Evolutionary conservation across 495 filamentous ascomycete genomes (phyloP).

Genomic region (Eremomyces bilateralis): DNA sequence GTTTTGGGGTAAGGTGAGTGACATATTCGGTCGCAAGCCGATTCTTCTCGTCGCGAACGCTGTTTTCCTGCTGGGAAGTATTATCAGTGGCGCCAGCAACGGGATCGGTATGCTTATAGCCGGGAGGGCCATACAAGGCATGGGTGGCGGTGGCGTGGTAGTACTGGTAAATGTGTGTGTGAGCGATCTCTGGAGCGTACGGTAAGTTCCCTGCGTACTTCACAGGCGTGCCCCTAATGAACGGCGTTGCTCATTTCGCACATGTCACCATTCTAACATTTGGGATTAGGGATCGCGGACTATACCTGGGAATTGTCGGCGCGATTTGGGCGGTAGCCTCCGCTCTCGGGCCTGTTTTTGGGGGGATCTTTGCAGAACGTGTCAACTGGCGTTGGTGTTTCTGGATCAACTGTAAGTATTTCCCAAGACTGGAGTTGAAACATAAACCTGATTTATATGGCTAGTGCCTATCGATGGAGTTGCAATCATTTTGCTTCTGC

Average conservation of each 20-base stretch:
- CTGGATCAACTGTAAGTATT: constrained; percentile 62
- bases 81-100: constrained; percentile 11
- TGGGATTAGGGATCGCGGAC: constrained; percentile 22
- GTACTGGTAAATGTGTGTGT: constrained; percentile 13
- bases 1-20: constrained; percentile 11
- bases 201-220: constrained; percentile 15
- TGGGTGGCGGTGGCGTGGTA: constrained; percentile 15
- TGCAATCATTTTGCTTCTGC: constrained; percentile 40
- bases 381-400: constrained; percentile 48
- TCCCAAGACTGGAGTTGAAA: too few relatives aligned
- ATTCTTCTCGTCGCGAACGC: constrained; percentile 11
- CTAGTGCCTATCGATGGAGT: constrained; percentile 45
- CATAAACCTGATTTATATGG: too few relatives aligned
- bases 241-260: too few relatives aligned
- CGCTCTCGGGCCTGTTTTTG: constrained; percentile 42
- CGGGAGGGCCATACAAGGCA: constrained; percentile 15
- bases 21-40: constrained; percentile 16
- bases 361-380: constrained; percentile 40
- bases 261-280: background rate
- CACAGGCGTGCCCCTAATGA: too few relatives aligned
- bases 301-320: constrained; percentile 33
- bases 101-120: constrained; percentile 11
- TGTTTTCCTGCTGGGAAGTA: constrained; percentile 14
- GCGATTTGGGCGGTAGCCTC: constrained; percentile 35
- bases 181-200: constrained; percentile 24